These are phyloP conservation scores for Cryptosporidium ubiquitum DNA, from an alignment of 169 alveolate genomes.

Conservation along the genomic window DNA sequence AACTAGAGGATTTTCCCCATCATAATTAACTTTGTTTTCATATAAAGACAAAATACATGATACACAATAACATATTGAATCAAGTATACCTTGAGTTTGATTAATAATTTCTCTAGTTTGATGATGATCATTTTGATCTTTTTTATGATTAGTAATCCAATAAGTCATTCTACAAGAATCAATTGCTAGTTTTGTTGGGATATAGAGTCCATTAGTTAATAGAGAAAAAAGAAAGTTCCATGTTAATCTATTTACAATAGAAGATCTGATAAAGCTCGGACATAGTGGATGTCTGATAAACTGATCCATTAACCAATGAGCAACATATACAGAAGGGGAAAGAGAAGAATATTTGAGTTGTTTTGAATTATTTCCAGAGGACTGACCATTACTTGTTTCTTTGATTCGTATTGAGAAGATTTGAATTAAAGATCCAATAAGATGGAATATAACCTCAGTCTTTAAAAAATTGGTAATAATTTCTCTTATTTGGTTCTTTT, in stretches of 20 bases:
- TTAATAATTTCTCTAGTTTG: neutral
- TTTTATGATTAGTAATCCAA: conserved; percentile 75
- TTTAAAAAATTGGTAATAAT: conserved; percentile 73
- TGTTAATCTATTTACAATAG: conserved; percentile 80
- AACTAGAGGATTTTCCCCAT: neutral
- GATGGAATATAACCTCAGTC: conserved; percentile 82
- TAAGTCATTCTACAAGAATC: conserved; percentile 85
- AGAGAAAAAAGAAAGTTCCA: conserved; percentile 83
- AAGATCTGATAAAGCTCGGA: conserved; percentile 82
- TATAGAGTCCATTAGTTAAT: conserved; percentile 85
- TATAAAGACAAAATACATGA: conserved; percentile 57
- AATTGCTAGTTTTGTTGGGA: conserved; percentile 86
- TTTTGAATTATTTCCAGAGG: neutral
- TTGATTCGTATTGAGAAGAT: conserved; percentile 76
- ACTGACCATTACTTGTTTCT: neutral
- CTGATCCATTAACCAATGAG: conserved; percentile 89
- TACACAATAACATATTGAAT: conserved; percentile 64
- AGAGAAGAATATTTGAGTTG: conserved; percentile 79
- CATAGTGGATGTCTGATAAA: conserved; percentile 89
- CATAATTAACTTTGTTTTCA: conserved; percentile 32
- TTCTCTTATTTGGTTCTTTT: neutral
- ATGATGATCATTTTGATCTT: neutral
- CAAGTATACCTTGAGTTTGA: conserved; percentile 61
- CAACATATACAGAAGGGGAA: conserved; percentile 85
- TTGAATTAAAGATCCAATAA: conserved; percentile 84